A percentile compares a stretch with the other conserved stretches of the same genome.
Evolutionary conservation across 495 filamentous ascomycete genomes (phyloP).

Genomic region (Podospora pseudopauciseta): DNA sequence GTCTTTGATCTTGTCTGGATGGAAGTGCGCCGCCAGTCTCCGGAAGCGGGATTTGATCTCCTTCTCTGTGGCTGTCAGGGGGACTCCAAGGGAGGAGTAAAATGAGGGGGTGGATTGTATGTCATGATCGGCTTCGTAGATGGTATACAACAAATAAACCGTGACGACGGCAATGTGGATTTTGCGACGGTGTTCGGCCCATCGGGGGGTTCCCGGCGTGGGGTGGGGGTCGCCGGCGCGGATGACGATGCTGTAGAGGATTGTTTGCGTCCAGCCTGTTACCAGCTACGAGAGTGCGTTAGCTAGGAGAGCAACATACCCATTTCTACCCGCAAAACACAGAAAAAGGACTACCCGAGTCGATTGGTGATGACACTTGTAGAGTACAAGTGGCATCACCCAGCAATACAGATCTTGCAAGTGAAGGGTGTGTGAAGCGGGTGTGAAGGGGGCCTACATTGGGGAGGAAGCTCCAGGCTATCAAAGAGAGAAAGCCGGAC

Average conservation of each 20-base stretch:
- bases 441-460: constrained; percentile 49
- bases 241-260: constrained; percentile 87
- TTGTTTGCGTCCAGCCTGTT: constrained; percentile 69
- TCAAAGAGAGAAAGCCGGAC: constrained; percentile 59
- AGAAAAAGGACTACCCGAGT: too few species aligned
- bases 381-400: too few species aligned
- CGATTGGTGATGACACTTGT: too few species aligned
- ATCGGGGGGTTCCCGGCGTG: constrained; percentile 64
- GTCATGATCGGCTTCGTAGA: constrained; percentile 87
- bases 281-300: constrained; percentile 54
- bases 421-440: neutral
- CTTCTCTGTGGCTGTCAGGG: constrained; percentile 64
- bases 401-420: neutral
- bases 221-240: constrained; percentile 86
- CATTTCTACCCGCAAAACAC: too few species aligned
- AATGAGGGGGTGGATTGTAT: constrained; percentile 67
- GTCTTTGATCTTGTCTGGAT: constrained; percentile 72
- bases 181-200: constrained; percentile 65
- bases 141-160: constrained; percentile 83
- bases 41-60: constrained; percentile 82
- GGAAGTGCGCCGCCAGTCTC: constrained; percentile 75
- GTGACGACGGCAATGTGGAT: constrained; percentile 80
- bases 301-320: neutral
- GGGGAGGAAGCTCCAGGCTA: constrained; percentile 79
- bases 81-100: constrained; percentile 69